Base-by-base conservation (phyloP, 2,329 filamentous ascomycete species). In the Sphaerulina vaccinii region DNA sequence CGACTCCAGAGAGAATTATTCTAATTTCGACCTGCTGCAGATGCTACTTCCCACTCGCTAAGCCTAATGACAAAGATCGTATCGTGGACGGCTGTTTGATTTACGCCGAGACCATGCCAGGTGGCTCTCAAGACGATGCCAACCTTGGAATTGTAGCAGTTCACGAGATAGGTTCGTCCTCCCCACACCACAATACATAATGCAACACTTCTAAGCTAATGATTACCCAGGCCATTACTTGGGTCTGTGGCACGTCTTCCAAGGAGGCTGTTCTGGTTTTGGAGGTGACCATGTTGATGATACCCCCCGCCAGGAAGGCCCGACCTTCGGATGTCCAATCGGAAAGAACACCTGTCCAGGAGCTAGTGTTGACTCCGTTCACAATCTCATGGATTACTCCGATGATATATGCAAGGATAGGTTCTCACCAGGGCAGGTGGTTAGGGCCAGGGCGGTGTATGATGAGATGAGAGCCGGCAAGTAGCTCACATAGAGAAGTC, bases 41-140 rank as follows among this genome's bases (percentile, higher is more conserved):
- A 39, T 60, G 58, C 46, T 56, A 58, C 46, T 56, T 62, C 42
- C 60, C 60, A 19, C 37, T 74, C 63, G 52, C 68, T 59, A 24
- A 57, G 51, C 48, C 66, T 18, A 79, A 79, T 60, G 57, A 74
- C 62, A 55, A 66, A 60, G 22, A 61, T 47, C 42, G 64, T n/a
- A 59, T 69, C 37, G 70, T 70, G 46, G 79, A 81, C 59, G 78
- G 79, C 13, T 81, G 79, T 65, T 79, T 77, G 56, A 68, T 80
- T 37, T 70, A 79, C 21, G 75, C 75, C 9, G 71, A 70, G 48
- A 79, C 75, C 4, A 77, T 81, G 73, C 77, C 78, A 5, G 72
- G 71, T 18, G 76, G 76, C 19, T 55, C 65, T 24, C 64, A 75
- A 35, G 58, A 65, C 13, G 71, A 73, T 13, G 81, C 78, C 64